Base-by-base conservation (phyloP, 2,329 filamentous ascomycete genomes). In the Xenosphaeropsis pyriputrescens region DNA sequence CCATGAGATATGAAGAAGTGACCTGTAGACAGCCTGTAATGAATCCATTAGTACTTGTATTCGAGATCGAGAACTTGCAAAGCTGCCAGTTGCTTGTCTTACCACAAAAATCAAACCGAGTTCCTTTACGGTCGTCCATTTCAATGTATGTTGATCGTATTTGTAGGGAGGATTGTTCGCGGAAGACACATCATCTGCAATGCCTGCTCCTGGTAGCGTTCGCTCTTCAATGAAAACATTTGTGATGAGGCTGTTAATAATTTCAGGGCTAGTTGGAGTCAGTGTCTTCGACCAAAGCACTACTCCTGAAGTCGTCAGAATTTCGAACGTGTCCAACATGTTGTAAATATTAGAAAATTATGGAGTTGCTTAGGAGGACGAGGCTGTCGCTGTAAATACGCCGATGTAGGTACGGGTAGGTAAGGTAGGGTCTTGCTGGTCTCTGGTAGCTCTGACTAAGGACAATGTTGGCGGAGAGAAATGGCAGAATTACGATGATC, bases 141-240 rank as follows among this genome's bases (percentile, higher is more conserved):
- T 93, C 48, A 98, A 59, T 0, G 86, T 96, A 56, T 96, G 93
- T 48, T 93, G 86, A 50, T 96, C 91, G 53, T 84, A 82, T 59
- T 75, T 85, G 63, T 91, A 98, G 0, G 79, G 70, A 13, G 83
- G 74, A 48, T 85, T 85, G 36, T 62, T 65, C 13, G 72, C 64
- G 12, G 75, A 69, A 6, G 76, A 73, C 36, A 67, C 61, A 43
- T 76, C 71, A 46, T 75, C 73, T 37, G 75, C 67, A 39, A 72
- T 65, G 38, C 70, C 67, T 36, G 68, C 68, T 22, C 62, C 62
- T 14, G 65, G 60, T 41, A 75, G 70, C 42, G 73, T 72, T 58
- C 84, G 88, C 65, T 95, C 89, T 62, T 98, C 91, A 54, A 98
- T 95, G 57, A 98, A 95, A 55, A 95, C 85, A 60, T 96, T 86